Conservation (phyloP, 352 stramenopile species). For the Phytopythium ostracodes region DNA sequence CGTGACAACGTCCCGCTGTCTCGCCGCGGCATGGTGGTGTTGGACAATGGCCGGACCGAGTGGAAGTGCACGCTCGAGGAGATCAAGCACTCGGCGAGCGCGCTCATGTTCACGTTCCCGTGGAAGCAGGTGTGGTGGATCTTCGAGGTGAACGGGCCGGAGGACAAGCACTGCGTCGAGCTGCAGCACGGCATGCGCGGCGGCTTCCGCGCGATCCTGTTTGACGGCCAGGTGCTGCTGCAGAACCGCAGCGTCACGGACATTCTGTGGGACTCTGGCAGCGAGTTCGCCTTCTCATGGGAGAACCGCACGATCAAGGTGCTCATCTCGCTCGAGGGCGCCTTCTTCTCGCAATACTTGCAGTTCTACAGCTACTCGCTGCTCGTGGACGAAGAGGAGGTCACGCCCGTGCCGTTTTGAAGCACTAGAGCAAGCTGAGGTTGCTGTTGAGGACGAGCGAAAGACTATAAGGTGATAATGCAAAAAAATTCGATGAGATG, state of each 20-base stretch:
- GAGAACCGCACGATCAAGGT: conserved; percentile 68
- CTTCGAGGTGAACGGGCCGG: conserved; percentile 49
- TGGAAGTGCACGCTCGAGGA: conserved; percentile 75
- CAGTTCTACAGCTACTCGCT: conserved; percentile 85
- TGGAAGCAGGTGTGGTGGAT: conserved; percentile 89
- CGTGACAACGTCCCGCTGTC: conserved; percentile 64
- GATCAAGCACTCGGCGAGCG: conserved; percentile 78
- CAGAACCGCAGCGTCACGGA: conserved; percentile 67
- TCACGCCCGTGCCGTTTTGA: conserved; percentile 32
- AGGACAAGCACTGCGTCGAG: conserved; percentile 62
- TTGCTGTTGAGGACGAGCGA: not conserved
- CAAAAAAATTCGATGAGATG: no score
- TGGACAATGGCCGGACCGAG: conserved; percentile 42
- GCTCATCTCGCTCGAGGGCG: conserved; percentile 69
- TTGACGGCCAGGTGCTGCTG: conserved; percentile 60
- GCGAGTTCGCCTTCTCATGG: conserved; percentile 68
- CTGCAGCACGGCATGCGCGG: conserved; percentile 74
- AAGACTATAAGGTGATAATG: no score
- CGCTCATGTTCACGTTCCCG: conserved; percentile 78
- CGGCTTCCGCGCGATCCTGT: conserved; percentile 66
- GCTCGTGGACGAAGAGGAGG: conserved; percentile 72
- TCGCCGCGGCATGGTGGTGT: conserved; percentile 38
- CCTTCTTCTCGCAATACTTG: conserved; percentile 82
- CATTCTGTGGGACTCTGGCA: conserved; percentile 80
- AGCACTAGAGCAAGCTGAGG: no score